These are phyloP conservation scores for Exophiala sp. DNA, from an alignment of 2,329 filamentous ascomycete species.

Conservation along the genomic window DNA sequence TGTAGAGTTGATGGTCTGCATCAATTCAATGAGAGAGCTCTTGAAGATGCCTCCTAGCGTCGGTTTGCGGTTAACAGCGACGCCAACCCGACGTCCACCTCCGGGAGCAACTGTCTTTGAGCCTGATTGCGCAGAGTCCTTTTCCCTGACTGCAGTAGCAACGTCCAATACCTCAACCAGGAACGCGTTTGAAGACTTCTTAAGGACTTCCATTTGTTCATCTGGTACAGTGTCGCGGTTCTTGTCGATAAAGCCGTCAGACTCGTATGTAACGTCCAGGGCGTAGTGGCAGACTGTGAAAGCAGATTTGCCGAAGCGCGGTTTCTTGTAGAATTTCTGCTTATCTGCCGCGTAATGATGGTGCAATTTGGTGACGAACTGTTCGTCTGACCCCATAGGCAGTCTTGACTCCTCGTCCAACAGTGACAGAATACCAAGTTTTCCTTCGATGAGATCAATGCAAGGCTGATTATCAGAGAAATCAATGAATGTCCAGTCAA, in stretches of 20 bases:
- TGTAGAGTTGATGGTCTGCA: slow-evolving; percentile 95
- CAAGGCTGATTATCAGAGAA: slow-evolving; percentile 99
- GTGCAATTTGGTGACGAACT: slow-evolving; percentile 94
- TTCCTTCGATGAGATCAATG: slow-evolving; percentile 97
- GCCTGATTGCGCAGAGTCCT: slow-evolving; percentile 66
- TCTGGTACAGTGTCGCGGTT: slow-evolving; percentile 98
- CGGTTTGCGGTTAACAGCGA: slow-evolving; percentile 91
- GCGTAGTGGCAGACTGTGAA: slow-evolving; percentile 99
- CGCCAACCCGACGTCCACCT: slow-evolving; percentile 78
- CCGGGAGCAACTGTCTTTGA: slow-evolving; percentile 66
- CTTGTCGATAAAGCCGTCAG: slow-evolving; percentile 98
- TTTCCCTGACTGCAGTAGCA: slow-evolving; percentile 82
- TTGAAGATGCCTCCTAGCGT: slow-evolving; percentile 98
- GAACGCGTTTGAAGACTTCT: slow-evolving; percentile 79
- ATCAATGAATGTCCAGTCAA: slow-evolving; percentile 99
- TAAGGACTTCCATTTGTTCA: slow-evolving; percentile 92
- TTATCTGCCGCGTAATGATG: slow-evolving; percentile 88
- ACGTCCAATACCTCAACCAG: slow-evolving; percentile 79
- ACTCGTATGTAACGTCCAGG: slow-evolving; percentile 96
- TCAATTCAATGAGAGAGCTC: slow-evolving; percentile 94
- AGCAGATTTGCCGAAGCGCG: slow-evolving; percentile 90
- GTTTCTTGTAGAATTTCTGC: slow-evolving; percentile 98
- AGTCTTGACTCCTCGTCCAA: slow-evolving; percentile 94
- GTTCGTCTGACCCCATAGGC: slow-evolving; percentile 95
- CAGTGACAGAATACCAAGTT: slow-evolving; percentile 85